Evolutionary conservation across 2,329 filamentous ascomycete genomes (phyloP), one percentile per base, ranked within the genome.

Genomic region (Hypoxylon sp.): DNA sequence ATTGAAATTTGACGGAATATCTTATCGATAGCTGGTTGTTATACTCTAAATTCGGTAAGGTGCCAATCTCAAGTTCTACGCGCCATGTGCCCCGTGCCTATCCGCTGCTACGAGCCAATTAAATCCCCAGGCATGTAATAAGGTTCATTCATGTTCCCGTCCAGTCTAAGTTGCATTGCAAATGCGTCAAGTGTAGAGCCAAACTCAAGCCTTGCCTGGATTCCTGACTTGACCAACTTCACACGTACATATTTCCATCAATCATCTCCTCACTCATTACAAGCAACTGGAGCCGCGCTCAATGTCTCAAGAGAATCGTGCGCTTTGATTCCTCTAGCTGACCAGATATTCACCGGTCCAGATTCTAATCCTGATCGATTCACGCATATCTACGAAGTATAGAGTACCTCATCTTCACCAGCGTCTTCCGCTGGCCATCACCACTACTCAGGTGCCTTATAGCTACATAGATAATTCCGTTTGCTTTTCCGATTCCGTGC

Each of bases 91-190:
- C 56, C 48, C 19, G 27, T 42, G 19, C 30, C 25, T 55, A 30
- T 45, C 40, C 40, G 26, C 8, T 52, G 48, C 44, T 34, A 56
- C 45, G 25, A 26, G 34, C 52, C 52, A 59, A 53, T 59, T 42
- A 56, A 12, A 40, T n/a, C n/a, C n/a, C n/a, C n/a, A n/a, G n/a
- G n/a, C n/a, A n/a, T n/a, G n/a, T n/a, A n/a, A n/a, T n/a, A n/a
- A n/a, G n/a, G n/a, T n/a, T n/a, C n/a, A n/a, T n/a, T n/a, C n/a
- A n/a, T n/a, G n/a, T n/a, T n/a, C n/a, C n/a, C n/a, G 27, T 16
- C 20, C 15, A 19, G 8, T 12, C n/a, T 38, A 37, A 31, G n/a
- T 15, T 36, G 35, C 46, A 26, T 29, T 43, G 38, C 38, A 47
- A 49, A 45, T 25, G 21, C 42, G 15, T 54, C 52, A 35, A 23